phyloP scores from a whole-genome alignment of 1,284 basidiomycete genomes.

The Pascua guehoae region DNA sequence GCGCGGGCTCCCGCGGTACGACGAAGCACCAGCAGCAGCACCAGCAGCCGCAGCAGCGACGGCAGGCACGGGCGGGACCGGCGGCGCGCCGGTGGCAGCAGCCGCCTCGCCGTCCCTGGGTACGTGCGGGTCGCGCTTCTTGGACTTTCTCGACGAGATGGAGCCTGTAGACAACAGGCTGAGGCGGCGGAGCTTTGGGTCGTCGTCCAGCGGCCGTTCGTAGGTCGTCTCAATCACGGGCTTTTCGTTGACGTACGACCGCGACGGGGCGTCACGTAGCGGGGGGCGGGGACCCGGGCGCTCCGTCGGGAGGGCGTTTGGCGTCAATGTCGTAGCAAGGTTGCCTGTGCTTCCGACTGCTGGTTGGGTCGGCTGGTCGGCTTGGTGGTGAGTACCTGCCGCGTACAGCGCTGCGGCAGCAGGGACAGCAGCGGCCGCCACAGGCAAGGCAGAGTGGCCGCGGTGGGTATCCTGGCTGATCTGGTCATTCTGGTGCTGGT shows the following conservation, averaged over 20 bases:
- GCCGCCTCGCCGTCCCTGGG: too few relatives aligned
- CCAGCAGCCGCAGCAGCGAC: conserved; percentile 11
- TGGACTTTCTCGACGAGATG: conserved; percentile 2
- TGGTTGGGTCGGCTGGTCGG: too few relatives aligned
- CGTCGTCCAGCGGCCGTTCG: conserved; percentile 10
- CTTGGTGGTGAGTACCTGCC: too few relatives aligned
- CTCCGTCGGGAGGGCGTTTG: too few relatives aligned
- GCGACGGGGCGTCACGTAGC: conserved; percentile 29
- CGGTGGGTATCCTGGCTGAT: too few relatives aligned
- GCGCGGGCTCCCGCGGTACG: too few relatives aligned
- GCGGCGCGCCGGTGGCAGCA: neutral
- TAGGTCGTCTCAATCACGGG: conserved; percentile 9
- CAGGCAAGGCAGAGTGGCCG: too few relatives aligned
- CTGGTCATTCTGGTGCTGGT: too few relatives aligned
- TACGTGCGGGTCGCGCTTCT: neutral
- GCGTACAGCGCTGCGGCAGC: too few relatives aligned
- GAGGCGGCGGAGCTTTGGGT: neutral
- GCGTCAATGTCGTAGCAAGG: too few relatives aligned
- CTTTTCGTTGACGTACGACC: conserved; percentile 38
- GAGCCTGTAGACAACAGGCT: neutral
- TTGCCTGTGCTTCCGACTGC: too few relatives aligned
- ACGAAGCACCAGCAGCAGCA: neutral
- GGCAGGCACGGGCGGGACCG: neutral
- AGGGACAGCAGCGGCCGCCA: too few relatives aligned
- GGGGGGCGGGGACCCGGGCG: neutral